phyloP scores from a whole-genome alignment of 2,329 filamentous ascomycete species.

The Ceratocystis destructans region DNA sequence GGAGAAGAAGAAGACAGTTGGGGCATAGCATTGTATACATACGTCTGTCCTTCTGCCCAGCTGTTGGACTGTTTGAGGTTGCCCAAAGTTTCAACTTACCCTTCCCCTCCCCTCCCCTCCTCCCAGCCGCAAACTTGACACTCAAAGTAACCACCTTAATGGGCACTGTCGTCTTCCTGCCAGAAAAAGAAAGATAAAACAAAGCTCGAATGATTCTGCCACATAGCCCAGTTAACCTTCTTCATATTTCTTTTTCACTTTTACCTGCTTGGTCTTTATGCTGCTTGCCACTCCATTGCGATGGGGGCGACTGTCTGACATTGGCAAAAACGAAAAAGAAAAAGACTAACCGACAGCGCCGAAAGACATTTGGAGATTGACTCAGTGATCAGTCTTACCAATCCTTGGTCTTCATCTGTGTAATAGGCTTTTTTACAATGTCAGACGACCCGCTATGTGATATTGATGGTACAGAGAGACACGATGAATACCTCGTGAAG shows the following conservation, averaged over 20 bases:
- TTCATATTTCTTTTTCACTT: background rate
- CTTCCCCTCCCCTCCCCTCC: too few species aligned
- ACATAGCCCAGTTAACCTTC: background rate
- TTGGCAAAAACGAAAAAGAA: too few species aligned
- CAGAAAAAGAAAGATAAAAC: background rate
- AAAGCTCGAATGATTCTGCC: background rate
- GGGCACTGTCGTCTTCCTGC: background rate
- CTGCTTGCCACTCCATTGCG: background rate
- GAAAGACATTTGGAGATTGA: background rate
- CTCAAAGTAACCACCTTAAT: background rate
- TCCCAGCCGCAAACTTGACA: background rate
- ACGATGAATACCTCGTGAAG: background rate
- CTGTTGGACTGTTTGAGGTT: too few species aligned
- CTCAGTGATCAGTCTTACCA: background rate
- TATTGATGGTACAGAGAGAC: background rate
- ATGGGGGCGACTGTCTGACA: too few species aligned
- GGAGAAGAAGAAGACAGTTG: too few species aligned
- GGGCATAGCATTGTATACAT: too few species aligned
- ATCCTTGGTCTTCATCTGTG: background rate
- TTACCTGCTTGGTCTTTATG: background rate
- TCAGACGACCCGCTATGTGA: background rate
- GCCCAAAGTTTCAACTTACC: too few species aligned
- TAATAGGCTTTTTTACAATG: background rate
- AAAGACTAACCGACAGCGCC: background rate
- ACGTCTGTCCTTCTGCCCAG: too few species aligned